Base-by-base conservation (phyloP, 108 stramenopile genomes). In the Conticribra weissflogii region DNA sequence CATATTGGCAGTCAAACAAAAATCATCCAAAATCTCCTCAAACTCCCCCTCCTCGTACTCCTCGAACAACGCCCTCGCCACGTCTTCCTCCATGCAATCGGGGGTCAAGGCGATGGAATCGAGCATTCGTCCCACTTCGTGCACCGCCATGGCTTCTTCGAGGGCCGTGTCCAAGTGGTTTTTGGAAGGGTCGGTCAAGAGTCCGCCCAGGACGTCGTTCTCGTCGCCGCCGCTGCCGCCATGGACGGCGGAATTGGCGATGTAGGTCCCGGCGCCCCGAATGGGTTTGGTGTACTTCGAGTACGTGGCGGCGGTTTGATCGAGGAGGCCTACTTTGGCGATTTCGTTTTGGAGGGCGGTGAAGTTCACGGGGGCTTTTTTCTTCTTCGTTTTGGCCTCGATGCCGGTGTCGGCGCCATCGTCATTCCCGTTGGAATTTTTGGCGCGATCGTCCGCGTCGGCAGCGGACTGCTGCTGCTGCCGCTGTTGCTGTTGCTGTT, bases 21-120 rank as follows among this genome's bases (percentile, higher is more conserved):
- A 99, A 72, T 99, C 98, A 79, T 99, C 98, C 64, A 95, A 82
- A 8, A 99, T 68, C 59, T 97, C 95, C 79, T 96, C 97, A 71
- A 76, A 90, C 22, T 86, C 91, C 3, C 71, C 85, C 24, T 89
- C 91, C 9, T 88, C 94, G 57, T 68, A 81, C 8, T 92, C 94
- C 41, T 86, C 89, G 77, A 94, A 95, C 27, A 98, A 66, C 16
- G 93, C 96, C n/a, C 78, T 59, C 14, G 90, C 90, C 53, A 98
- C 83, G 63, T 98, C 96, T 16, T 91, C 91, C 66, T 98, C 98
- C 97, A 98, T 97, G 60, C 89, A 90, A 47, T 95, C 96, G 7
- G 88, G 58, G 14, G 87, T 90, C 25, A 97, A 46, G 1, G 93
- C 91, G 56, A 97, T 95, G n/a, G 86, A 81, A 33, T 95, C 92